Base-by-base conservation (phyloP, 495 filamentous ascomycete species). In the Tuber brumale region DNA sequence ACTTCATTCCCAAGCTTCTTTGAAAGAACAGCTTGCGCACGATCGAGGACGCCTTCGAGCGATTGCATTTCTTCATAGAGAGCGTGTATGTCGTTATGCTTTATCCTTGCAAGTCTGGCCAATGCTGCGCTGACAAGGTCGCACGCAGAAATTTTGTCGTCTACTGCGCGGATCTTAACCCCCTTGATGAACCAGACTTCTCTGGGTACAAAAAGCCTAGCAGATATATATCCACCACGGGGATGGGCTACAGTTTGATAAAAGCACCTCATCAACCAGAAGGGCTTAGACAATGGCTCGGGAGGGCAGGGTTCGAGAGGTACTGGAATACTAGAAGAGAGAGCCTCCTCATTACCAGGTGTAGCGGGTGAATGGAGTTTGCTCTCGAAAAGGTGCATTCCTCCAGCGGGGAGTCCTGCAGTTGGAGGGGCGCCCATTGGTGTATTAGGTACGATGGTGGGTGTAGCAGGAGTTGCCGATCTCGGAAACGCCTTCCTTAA, bases 101-200 rank as follows among this genome's bases (percentile, higher is more conserved):
- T 94, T 8, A 97, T 94, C 72, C 89, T 88, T 23, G 90, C 89
- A 42, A 99, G 87, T 81, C 93, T 95, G 69, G 92, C 87, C 69
- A 99, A 86, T 23, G 95, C 94, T 3, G 95, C 96, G 12, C 94
- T 97, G 51, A 99, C 86, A 48, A 94, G 86, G 82, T 99, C 96
- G 79, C 94, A 97, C 74, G 92, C 92, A n/a, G 93, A 89, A 43
- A 97, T 91, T 85, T 99, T 99, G 77, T 99, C 95, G 72, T 99
- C 95, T 23, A 97, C 79, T 48, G 88, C 90, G 84, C 93, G 94
- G 27, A 99, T 85, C 83, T 97, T 97, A 70, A 97, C 93, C 71
- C 93, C 94, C 81, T 95, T 96, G 0, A 97, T 94, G 44, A 89
- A 89, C 95, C 95, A 99, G 19, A 94, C 92, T 79, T 98, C 94